A percentile compares a stretch with the other conserved stretches of the same genome.
Conservation (phyloP, 208 protist genomes). For the Leishmania martiniquensis region DNA sequence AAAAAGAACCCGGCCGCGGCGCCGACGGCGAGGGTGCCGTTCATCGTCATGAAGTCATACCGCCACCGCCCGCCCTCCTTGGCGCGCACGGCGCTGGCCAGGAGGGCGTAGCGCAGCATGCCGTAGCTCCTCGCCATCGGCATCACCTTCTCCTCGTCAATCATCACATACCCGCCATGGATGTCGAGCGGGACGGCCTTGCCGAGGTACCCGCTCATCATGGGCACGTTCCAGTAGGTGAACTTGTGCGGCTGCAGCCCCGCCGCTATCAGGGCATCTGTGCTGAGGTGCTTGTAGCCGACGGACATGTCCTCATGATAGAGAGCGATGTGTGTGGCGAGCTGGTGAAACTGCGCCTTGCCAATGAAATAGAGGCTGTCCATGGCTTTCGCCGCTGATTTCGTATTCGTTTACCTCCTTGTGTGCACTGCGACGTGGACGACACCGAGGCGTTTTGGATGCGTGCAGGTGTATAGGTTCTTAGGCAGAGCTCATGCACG, state of each 20-base stretch:
- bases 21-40: slow-evolving; percentile 61
- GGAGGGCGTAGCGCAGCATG: slow-evolving; percentile 72
- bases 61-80: slow-evolving; percentile 75
- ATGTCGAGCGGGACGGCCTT: slow-evolving; percentile 76
- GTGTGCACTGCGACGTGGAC: background rate
- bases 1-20: slow-evolving; percentile 40
- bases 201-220: slow-evolving; percentile 71
- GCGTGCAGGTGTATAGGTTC: slow-evolving; percentile 10
- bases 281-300: slow-evolving; percentile 50
- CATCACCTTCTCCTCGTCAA: slow-evolving; percentile 70
- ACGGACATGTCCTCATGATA: slow-evolving; percentile 77
- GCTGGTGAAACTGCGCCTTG: slow-evolving; percentile 81
- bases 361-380: slow-evolving; percentile 75
- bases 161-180: slow-evolving; percentile 73
- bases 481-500: background rate
- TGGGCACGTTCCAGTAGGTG: slow-evolving; percentile 74
- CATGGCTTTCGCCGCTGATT: slow-evolving; percentile 32
- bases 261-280: slow-evolving; percentile 38
- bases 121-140: slow-evolving; percentile 60
- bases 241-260: slow-evolving; percentile 52
- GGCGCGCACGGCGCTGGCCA: slow-evolving; percentile 64
- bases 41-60: slow-evolving; percentile 88
- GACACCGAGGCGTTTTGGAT: background rate
- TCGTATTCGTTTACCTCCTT: background rate
- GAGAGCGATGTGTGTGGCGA: slow-evolving; percentile 76